Conservation (phyloP, 805 yeast species). For the Saccharomycopsis microspora region DNA sequence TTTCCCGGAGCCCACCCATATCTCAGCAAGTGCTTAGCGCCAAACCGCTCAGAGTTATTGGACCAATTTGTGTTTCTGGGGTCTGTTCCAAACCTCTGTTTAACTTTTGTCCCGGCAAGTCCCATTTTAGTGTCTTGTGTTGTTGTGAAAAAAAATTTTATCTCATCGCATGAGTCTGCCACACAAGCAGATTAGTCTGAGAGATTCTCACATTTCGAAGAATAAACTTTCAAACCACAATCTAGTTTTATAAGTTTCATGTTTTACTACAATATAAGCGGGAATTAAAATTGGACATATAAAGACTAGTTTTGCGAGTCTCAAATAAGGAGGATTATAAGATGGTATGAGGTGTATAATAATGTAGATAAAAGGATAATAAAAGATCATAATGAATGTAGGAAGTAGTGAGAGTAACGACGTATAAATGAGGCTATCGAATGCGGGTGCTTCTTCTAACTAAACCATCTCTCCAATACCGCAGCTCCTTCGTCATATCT, state of each 20-base stretch:
- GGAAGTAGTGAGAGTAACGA: neutral
- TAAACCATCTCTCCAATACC: constrained; percentile 50
- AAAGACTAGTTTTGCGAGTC: too few relatives aligned
- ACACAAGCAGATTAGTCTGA: too few relatives aligned
- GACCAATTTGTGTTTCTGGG: constrained; percentile 96
- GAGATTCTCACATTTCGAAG: too few relatives aligned
- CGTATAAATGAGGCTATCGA: neutral
- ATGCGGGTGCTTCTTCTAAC: neutral
- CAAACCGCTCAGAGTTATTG: constrained; percentile 71
- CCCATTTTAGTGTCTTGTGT: constrained; percentile 40
- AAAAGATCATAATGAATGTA: neutral
- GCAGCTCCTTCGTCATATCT: constrained; percentile 52
- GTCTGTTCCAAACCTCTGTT: constrained; percentile 81
- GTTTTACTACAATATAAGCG: too few relatives aligned
- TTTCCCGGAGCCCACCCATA: constrained; percentile 90
- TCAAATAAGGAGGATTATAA: neutral
- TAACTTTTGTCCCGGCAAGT: constrained; percentile 66
- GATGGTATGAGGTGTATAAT: neutral
- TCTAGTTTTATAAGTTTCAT: too few relatives aligned
- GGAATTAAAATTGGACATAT: too few relatives aligned
- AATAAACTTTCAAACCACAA: too few relatives aligned
- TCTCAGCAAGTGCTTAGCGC: constrained; percentile 71
- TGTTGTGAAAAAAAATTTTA: neutral
- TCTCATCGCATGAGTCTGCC: too few relatives aligned
- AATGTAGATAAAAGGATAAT: neutral